phyloP scores from a whole-genome alignment of 116 monocot species.

The Thalassia testudinum region DNA sequence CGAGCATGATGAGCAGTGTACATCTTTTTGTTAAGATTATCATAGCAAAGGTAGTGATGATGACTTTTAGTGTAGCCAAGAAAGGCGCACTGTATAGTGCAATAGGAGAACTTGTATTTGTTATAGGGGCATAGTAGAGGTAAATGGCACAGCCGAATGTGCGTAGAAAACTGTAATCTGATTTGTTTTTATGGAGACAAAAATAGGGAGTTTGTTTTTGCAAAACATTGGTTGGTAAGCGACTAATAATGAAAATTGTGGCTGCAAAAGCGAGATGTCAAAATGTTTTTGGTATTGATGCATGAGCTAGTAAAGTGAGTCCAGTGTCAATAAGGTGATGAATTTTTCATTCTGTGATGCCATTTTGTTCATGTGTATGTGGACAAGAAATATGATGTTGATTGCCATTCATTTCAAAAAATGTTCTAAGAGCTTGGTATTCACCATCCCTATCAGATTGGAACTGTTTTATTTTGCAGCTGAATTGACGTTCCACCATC shows the following conservation, averaged over 20 bases:
- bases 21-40: background rate
- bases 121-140: conserved; percentile 1
- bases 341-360: background rate
- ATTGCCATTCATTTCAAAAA: background rate
- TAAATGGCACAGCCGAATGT: conserved; percentile 5
- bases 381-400: conserved; percentile 7
- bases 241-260: conserved; percentile 3
- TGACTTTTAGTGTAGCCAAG: conserved; percentile 1
- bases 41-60: conserved; percentile 5
- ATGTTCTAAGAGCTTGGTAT: background rate
- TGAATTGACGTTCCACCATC: too few species aligned
- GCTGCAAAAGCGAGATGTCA: conserved; percentile 1
- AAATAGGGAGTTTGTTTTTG: background rate
- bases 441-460: conserved; percentile 12
- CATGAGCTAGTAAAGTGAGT: conserved; percentile 3
- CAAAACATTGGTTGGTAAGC: background rate
- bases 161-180: conserved; percentile 1
- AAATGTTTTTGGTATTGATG: conserved; percentile 2
- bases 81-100: conserved; percentile 3
- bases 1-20: conserved; percentile 1
- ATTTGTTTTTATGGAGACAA: too few species aligned
- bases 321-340: conserved; percentile 10
- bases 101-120: conserved; percentile 1
- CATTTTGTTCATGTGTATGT: conserved; percentile 11
- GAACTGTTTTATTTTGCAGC: background rate